Evolutionary conservation across 2,329 filamentous ascomycete species (phyloP), one percentile per base, ranked within the genome.

Genomic region (Claviceps maximensis): DNA sequence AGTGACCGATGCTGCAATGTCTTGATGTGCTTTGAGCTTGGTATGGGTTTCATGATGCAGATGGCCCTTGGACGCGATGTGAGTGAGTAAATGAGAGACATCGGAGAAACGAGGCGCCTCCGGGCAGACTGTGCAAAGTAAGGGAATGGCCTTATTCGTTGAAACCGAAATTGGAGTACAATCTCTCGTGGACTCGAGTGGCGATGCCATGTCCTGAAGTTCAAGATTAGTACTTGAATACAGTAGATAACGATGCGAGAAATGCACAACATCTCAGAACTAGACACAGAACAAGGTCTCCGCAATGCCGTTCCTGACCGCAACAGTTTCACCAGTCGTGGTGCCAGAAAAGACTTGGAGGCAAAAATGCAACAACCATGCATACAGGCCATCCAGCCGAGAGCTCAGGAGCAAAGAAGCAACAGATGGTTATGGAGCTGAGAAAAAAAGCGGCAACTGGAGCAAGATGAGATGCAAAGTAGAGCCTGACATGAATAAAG

Each of bases 31-130:
- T 54, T 79, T 80, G 58, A 95, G 80, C 61, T 88, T 84, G 51
- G 89, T 77, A 62, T 88, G 89, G 71, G 90, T 94, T 62, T 87
- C 83, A 64, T 88, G 80, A 55, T 89, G 83, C 36, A 96, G 74
- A 66, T 97, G 91, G n/a, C 86, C 86, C 66, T 96, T 96, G 58
- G 90, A 96, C 55, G 86, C 82, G 57, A 96, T 81, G 65, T 97
- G 91, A 13, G 91, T 97, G 63, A 97, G 79, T 40, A 96, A 75
- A 67, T 96, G 91, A 36, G 90, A 95, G 46, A 89, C 76, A 68
- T 97, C 91, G 53, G 89, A 95, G 70, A 96, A 96, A 31, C 71
- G 79, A 41, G 88, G 87, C 56, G 78, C 78, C 59, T 84, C 87
- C 38, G 86, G 84, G 66, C 91, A 97, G 59, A 95, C 84, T 62